phyloP scores from a whole-genome alignment of 441 rosid genomes.

The Erodium moschatum region DNA sequence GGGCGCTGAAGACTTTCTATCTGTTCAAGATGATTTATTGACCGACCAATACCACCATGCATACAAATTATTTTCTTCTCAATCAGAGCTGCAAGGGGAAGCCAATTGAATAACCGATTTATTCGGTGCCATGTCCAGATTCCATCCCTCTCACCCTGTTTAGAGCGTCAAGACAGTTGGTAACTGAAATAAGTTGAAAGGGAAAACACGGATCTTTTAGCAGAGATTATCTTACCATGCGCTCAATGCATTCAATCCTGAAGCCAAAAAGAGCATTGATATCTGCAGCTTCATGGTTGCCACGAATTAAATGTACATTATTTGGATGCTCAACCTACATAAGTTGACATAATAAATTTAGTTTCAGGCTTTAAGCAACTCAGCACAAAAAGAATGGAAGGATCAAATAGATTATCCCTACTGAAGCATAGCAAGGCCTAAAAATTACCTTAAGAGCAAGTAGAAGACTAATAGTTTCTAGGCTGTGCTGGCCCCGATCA shows the following conservation, averaged over 20 bases:
- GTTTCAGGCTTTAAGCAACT: conserved; percentile 16
- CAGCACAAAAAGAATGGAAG: conserved; percentile 13
- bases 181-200: conserved; percentile 10
- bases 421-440: conserved; percentile 11
- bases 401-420: conserved; percentile 1
- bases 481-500: conserved; percentile 97
- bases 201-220: conserved; percentile 14
- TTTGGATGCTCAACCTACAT: conserved; percentile 80
- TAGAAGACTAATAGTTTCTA: conserved; percentile 85
- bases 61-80: conserved; percentile 96
- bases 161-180: conserved; percentile 24
- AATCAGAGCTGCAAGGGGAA: conserved; percentile 89
- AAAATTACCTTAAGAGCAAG: conserved; percentile 83
- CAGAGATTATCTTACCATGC: conserved; percentile 58
- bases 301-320: conserved; percentile 90
- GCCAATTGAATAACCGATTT: conserved; percentile 94
- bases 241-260: conserved; percentile 94
- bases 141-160: conserved; percentile 97
- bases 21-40: conserved; percentile 93
- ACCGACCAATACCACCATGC: conserved; percentile 99
- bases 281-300: conserved; percentile 77
- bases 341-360: conserved; percentile 20
- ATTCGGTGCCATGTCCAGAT: conserved; percentile 98
- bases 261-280: conserved; percentile 61
- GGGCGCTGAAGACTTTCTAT: conserved; percentile 91